Evolutionary conservation across 2,329 filamentous ascomycete genomes (phyloP).

Genomic region (Pezicula carpinea): DNA sequence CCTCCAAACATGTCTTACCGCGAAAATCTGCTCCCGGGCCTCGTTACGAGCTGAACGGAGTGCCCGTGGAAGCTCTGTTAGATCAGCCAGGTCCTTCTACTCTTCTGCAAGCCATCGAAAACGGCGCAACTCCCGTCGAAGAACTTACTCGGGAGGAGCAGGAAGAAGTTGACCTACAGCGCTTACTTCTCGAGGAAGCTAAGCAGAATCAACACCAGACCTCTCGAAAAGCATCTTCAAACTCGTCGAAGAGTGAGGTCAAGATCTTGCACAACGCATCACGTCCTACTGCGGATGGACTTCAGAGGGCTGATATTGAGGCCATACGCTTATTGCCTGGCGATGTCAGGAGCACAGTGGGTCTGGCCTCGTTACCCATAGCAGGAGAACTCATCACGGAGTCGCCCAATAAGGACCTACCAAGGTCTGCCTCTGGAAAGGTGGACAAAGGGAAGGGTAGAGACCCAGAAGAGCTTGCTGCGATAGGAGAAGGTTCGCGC

Average conservation of each 20-base stretch:
- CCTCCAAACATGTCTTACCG: not conserved
- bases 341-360: constrained; percentile 19
- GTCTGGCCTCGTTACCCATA: constrained; percentile 20
- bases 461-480: constrained; percentile 10
- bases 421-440: not conserved
- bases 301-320: constrained; percentile 4
- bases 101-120: constrained; percentile 10
- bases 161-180: constrained; percentile 17
- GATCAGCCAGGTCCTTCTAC: constrained; percentile 14
- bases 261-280: constrained; percentile 6
- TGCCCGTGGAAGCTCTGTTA: not conserved
- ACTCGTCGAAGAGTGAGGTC: not conserved
- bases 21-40: not conserved
- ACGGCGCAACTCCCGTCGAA: constrained; percentile 1
- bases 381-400: constrained; percentile 18
- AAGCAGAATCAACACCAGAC: constrained; percentile 4
- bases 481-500: not conserved
- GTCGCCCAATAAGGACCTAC: not conserved
- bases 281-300: constrained; percentile 7
- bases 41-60: not conserved
- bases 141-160: not conserved
- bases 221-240: not conserved
- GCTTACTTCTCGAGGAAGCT: constrained; percentile 11
- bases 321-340: constrained; percentile 12
- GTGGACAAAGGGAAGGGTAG: constrained; percentile 20